These are phyloP conservation scores for Moesziomyces globuligerus DNA, from an alignment of 1,284 basidiomycete genomes.

Conservation along the genomic window DNA sequence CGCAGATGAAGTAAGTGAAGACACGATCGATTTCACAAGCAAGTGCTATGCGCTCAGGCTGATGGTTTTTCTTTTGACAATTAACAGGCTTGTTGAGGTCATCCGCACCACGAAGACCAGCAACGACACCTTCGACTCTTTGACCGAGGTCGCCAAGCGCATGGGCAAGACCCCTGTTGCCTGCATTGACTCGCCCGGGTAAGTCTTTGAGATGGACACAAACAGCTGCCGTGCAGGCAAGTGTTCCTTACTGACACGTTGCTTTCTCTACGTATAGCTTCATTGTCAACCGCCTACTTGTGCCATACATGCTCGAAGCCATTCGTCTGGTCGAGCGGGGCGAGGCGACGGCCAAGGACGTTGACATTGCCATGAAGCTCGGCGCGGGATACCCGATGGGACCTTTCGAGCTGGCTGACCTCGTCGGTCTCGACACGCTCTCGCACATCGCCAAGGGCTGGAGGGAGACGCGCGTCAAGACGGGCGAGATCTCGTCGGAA, in stretches of 20 bases:
- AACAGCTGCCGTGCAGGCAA: no score
- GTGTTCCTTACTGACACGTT: neutral
- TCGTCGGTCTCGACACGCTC: slow-evolving; percentile 71
- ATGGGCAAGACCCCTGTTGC: slow-evolving; percentile 72
- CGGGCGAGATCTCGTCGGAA: slow-evolving; percentile 69
- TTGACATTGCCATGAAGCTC: slow-evolving; percentile 74
- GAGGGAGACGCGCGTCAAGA: slow-evolving; percentile 70
- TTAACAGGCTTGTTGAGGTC: slow-evolving; percentile 69
- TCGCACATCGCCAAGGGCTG: slow-evolving; percentile 71
- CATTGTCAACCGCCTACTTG: slow-evolving; percentile 72
- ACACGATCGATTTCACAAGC: neutral
- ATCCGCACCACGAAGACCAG: slow-evolving; percentile 71
- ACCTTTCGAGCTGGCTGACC: slow-evolving; percentile 73
- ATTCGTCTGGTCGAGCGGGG: slow-evolving; percentile 73
- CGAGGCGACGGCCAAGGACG: slow-evolving; percentile 72
- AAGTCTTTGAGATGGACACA: slow-evolving; percentile 3
- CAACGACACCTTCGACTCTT: slow-evolving; percentile 69
- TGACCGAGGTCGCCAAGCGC: slow-evolving; percentile 70
- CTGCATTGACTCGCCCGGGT: slow-evolving; percentile 70
- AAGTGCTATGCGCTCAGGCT: no score
- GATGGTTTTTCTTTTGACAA: neutral
- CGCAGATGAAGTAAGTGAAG: slow-evolving; percentile 72
- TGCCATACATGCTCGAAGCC: slow-evolving; percentile 73
- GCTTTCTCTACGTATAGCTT: slow-evolving; percentile 61
- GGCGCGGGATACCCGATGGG: slow-evolving; percentile 71